Base-by-base conservation (phyloP, 495 filamentous ascomycete genomes). In the Lasiosphaeria hispida region DNA sequence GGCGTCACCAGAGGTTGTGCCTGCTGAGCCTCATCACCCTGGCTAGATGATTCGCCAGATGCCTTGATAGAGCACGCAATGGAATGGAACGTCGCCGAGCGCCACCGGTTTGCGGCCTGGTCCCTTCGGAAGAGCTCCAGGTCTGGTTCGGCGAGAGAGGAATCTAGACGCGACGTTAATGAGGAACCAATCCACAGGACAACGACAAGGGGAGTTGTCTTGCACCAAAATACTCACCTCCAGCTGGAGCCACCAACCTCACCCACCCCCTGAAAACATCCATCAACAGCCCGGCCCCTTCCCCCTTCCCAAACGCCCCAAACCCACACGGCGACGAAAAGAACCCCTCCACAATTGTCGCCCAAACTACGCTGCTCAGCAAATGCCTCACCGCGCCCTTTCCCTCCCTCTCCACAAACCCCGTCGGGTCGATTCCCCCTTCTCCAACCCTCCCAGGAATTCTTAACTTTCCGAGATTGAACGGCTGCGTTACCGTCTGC, bases 291-390 rank as follows among this genome's bases (percentile, higher is more conserved):
- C 37, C 37, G 10, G 39, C 42, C 33, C 54, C 60, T 9, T 50
- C 40, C 5, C 44, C 55, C 11, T 13, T 10, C 8, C 59, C 69
- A 15, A 72, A 57, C n/a, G 43, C 61, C 4, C 69, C 69, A 53
- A 72, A 72, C 1, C 69, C 69, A 23, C 63, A 67, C 13, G 66
- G 69, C 1, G 56, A 34, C 7, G 62, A 55, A 57, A 72, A 72
- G 53, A 68, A 72, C 15, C 63, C 66, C 0, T 66, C 62, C 11
- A 51, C 4, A 4, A 72, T 34, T 15, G 53, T 58, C 3, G 18
- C n/a, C 69, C 69, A 72, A 5, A 72, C 48, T 9, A 51, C 13
- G 35, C 54, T 63, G 19, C 62, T 57, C 3, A 72, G 51, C 2
- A 72, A 44, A 34, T 52, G 59, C 34, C 61, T 60, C 15, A 47